Percentiles rank a stretch among this genome's conserved stretches.
These are phyloP conservation scores for Pichia sp. DNA, from an alignment of 1,139 yeast genomes.

Conservation along the genomic window DNA sequence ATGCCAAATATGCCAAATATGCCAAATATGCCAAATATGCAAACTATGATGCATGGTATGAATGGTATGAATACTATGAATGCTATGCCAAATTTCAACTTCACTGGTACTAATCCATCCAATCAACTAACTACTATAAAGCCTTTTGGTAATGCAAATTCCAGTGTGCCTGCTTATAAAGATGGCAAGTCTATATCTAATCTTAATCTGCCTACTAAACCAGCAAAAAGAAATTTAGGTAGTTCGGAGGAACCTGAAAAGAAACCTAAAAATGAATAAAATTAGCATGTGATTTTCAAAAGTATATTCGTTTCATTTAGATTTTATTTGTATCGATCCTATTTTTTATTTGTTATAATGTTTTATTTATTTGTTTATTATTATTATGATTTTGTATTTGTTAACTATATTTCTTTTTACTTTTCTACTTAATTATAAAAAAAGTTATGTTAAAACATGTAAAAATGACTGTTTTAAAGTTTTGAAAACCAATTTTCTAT, in stretches of 20 bases:
- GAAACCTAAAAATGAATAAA: conserved; percentile 19
- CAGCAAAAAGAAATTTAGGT: conserved; percentile 18
- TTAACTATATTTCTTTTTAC: not conserved
- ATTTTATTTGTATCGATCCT: too few relatives aligned
- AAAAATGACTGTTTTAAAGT: conserved; percentile 9
- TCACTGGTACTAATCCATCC: not conserved
- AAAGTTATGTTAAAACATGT: conserved; percentile 1
- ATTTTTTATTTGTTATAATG: too few relatives aligned
- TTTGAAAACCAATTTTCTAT: conserved; percentile 8
- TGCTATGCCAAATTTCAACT: not conserved
- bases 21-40: conserved; percentile 4
- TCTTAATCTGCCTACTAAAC: conserved; percentile 12
- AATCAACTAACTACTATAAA: not conserved
- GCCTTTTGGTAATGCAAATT: not conserved
- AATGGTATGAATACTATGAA: not conserved
- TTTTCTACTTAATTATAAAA: too few relatives aligned
- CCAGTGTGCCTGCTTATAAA: not conserved
- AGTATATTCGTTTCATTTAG: too few relatives aligned
- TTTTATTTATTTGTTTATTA: not conserved
- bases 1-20: too few relatives aligned
- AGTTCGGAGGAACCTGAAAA: conserved; percentile 17
- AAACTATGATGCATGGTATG: conserved; percentile 7
- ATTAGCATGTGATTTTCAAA: not conserved
- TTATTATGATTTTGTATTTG: not conserved
- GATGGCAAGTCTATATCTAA: not conserved